Conservation (phyloP, 2,329 filamentous ascomycete genomes). For the Penicillium sumatraense region DNA sequence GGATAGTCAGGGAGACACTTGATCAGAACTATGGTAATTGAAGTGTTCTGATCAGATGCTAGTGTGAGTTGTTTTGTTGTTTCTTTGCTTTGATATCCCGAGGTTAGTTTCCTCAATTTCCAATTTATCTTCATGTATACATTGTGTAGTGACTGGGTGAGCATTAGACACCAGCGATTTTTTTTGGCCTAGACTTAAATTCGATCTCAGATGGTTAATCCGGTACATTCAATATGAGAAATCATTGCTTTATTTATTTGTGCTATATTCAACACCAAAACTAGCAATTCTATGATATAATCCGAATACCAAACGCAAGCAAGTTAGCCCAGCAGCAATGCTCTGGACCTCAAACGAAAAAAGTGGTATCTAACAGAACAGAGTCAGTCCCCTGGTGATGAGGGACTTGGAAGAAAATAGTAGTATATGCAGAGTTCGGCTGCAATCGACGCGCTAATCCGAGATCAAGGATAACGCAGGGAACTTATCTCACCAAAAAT, state of each 20-base stretch:
- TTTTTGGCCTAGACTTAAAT: too few relatives aligned
- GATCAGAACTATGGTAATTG: conserved; percentile 21
- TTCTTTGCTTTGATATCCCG: conserved; percentile 17
- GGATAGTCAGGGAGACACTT: conserved; percentile 42
- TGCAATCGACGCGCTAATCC: neutral
- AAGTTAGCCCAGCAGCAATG: neutral
- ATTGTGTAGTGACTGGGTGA: too few relatives aligned
- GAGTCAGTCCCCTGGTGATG: neutral
- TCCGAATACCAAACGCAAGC: conserved; percentile 1
- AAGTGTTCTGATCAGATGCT: neutral
- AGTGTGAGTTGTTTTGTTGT: neutral
- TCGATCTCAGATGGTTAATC: too few relatives aligned
- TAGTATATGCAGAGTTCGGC: neutral
- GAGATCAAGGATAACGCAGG: neutral
- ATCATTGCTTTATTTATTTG: conserved; percentile 1
- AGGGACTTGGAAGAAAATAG: neutral
- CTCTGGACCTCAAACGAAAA: conserved; percentile 1
- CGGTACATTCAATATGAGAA: too few relatives aligned
- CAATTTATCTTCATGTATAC: neutral
- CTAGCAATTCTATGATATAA: conserved; percentile 10
- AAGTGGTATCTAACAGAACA: conserved; percentile 9
- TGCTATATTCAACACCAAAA: neutral
- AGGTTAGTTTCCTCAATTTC: conserved; percentile 3
- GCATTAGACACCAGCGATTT: too few relatives aligned
- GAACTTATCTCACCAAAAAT: neutral